Percentiles rank a stretch among this genome's conserved stretches.
Evolutionary conservation across 2,329 filamentous ascomycete species (phyloP).

Genomic region (Microcyclospora tardicrescens): DNA sequence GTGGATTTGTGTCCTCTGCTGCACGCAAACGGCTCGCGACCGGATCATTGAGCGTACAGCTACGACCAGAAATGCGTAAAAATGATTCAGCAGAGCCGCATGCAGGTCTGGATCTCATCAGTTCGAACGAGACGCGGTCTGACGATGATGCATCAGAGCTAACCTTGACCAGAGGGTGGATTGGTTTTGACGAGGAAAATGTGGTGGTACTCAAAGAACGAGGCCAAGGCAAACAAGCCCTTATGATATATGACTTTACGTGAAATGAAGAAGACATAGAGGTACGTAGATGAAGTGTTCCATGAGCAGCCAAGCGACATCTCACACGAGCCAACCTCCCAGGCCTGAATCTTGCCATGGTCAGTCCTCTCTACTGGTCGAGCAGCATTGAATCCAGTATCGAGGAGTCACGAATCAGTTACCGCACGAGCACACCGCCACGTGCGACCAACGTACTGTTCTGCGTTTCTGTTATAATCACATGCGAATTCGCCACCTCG

Average conservation of each 20-base stretch:
- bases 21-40: constrained; percentile 29
- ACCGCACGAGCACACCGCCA: too few relatives aligned
- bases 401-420: too few relatives aligned
- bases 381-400: too few relatives aligned
- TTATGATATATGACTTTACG: constrained; percentile 82
- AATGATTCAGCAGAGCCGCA: not conserved
- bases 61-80: constrained; percentile 21
- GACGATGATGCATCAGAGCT: constrained; percentile 12
- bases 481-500: too few relatives aligned
- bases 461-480: too few relatives aligned
- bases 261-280: constrained; percentile 23
- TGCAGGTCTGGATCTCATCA: constrained; percentile 11
- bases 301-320: too few relatives aligned
- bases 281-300: not conserved
- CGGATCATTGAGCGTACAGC: constrained; percentile 41
- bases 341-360: too few relatives aligned
- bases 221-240: constrained; percentile 51
- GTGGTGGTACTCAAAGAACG: constrained; percentile 74
- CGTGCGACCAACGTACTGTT: too few relatives aligned
- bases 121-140: not conserved
- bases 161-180: constrained; percentile 45
- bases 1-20: constrained; percentile 41
- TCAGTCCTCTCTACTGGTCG: too few relatives aligned
- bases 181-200: constrained; percentile 84
- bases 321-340: too few relatives aligned